These are phyloP conservation scores for Penicillium odoratum DNA, from an alignment of 495 filamentous ascomycete genomes.

Conservation along the genomic window DNA sequence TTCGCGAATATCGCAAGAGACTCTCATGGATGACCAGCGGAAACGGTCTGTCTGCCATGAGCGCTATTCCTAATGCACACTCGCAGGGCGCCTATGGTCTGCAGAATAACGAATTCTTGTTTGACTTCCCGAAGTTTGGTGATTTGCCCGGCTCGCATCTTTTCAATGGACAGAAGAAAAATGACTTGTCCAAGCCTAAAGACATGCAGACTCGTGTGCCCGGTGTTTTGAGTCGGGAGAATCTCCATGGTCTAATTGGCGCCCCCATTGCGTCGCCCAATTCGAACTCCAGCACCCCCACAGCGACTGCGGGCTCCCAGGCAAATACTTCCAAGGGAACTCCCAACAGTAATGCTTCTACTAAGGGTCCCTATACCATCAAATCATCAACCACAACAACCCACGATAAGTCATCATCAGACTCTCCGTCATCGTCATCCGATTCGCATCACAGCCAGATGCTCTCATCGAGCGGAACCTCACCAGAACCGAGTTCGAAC, in stretches of 20 bases:
- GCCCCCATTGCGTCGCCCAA: constrained; percentile 8
- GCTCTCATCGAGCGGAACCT: constrained; percentile 85
- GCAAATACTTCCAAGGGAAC: constrained; percentile 15
- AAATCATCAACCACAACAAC: constrained; percentile 31
- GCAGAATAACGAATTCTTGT: constrained; percentile 82
- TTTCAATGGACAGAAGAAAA: constrained; percentile 46
- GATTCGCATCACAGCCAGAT: constrained; percentile 59
- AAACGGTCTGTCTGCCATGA: constrained; percentile 50
- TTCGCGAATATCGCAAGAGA: constrained; percentile 87
- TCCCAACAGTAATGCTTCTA: constrained; percentile 16
- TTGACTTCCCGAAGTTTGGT: constrained; percentile 94
- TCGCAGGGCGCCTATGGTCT: constrained; percentile 46
- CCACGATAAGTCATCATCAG: constrained; percentile 48
- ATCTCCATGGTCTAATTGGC: constrained; percentile 13
- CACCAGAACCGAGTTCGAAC: constrained; percentile 63
- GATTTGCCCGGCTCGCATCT: constrained; percentile 66
- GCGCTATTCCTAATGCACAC: constrained; percentile 38
- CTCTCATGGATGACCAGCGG: constrained; percentile 58
- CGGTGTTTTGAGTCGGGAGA: constrained; percentile 35
- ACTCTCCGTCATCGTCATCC: constrained; percentile 57
- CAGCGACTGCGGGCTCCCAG: constrained; percentile 1
- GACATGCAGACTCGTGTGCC: constrained; percentile 22
- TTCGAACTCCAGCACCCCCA: constrained; percentile 14
- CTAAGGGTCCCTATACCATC: constrained; percentile 15
- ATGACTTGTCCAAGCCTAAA: constrained; percentile 33